These are phyloP conservation scores for Aspergillus ellipticus DNA, from an alignment of 495 filamentous ascomycete genomes.

Conservation along the genomic window DNA sequence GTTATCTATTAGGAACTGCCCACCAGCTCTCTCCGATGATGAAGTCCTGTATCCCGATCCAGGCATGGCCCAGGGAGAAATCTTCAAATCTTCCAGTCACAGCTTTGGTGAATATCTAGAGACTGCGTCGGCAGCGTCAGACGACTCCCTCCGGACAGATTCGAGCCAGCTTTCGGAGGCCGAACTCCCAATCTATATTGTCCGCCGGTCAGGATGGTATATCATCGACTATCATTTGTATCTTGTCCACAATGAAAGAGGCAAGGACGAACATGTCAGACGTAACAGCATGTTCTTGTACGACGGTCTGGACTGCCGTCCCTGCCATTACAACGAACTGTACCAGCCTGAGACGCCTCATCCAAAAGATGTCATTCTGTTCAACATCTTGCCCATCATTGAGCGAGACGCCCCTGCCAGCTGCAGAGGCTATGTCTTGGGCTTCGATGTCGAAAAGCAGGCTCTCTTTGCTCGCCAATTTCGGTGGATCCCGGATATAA, in stretches of 20 bases:
- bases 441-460: conserved; percentile 23
- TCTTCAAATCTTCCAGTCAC: background rate
- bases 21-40: background rate
- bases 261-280: conserved; percentile 11
- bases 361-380: conserved; percentile 18
- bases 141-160: background rate
- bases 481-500: conserved; percentile 19
- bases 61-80: background rate
- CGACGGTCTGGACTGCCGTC: conserved; percentile 24
- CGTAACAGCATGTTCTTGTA: conserved; percentile 21
- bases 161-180: background rate
- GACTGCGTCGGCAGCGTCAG: background rate
- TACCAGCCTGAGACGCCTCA: conserved; percentile 9
- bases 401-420: conserved; percentile 9
- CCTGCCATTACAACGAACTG: conserved; percentile 22
- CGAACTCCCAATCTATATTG: conserved; percentile 9
- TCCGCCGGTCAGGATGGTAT: conserved; percentile 27
- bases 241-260: conserved; percentile 23
- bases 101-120: background rate
- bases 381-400: conserved; percentile 27
- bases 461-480: conserved; percentile 30
- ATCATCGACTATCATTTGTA: conserved; percentile 37
- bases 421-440: conserved; percentile 26
- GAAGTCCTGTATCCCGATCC: background rate
- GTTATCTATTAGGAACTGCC: background rate